phyloP scores from a whole-genome alignment of 345 rosid species.

The Citrus hindsii region DNA sequence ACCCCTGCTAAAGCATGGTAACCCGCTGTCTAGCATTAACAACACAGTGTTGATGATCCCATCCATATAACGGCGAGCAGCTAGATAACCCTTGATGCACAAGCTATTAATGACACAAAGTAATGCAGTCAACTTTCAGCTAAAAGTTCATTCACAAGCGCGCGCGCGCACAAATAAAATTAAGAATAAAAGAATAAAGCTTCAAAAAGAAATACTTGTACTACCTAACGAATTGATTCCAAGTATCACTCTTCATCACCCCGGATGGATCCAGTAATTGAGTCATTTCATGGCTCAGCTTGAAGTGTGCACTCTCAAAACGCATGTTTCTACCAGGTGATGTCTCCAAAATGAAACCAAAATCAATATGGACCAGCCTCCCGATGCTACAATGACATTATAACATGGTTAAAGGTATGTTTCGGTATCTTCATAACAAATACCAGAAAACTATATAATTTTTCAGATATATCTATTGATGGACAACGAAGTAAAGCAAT shows the following conservation, averaged over 20 bases:
- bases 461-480: background rate
- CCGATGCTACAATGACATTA: constrained; percentile 55
- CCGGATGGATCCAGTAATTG: constrained; percentile 92
- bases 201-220: background rate
- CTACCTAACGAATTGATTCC: constrained; percentile 83
- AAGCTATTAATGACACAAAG: constrained; percentile 39
- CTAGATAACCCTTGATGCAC: constrained; percentile 89
- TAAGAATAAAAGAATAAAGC: background rate
- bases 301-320: constrained; percentile 97
- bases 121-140: background rate
- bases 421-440: background rate
- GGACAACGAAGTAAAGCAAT: background rate
- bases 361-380: constrained; percentile 96
- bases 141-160: background rate
- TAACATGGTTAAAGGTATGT: background rate
- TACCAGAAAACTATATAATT: background rate
- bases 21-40: constrained; percentile 96
- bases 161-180: background rate
- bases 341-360: constrained; percentile 93
- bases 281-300: constrained; percentile 99
- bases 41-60: constrained; percentile 80
- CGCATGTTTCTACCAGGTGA: constrained; percentile 98
- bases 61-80: constrained; percentile 85
- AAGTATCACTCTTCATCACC: constrained; percentile 87
- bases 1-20: constrained; percentile 96